Evolutionary conservation across 352 stramenopile species (phyloP), one percentile per base, ranked within the genome.

Genomic region (Elongisporangium prolatum): DNA sequence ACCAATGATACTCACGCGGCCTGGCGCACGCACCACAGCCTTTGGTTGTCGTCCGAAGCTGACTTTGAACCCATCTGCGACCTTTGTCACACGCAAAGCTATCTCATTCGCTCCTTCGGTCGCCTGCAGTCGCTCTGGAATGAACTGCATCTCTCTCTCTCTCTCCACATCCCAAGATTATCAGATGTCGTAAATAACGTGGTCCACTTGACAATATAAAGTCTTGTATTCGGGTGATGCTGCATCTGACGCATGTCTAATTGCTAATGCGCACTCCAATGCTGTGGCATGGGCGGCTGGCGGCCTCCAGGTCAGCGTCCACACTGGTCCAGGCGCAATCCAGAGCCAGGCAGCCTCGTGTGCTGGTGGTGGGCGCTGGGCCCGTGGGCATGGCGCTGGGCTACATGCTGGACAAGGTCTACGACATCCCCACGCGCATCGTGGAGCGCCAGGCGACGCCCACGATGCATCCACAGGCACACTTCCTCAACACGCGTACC

Each of bases 401-500:
- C 50, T 88, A 77, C 50, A 60, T 95, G 61, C 72, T 93, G 5
- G 70, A 95, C 56, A 75, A 80, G 38, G 64, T 93, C 21, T 95
- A 84, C 57, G 69, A 77, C 47, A 69, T 95, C 13, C 76, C 71
- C 11, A 82, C 80, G 6, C 83, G 84, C 52, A 74, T 95, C 18
- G 63, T 95, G n/a, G 85, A 95, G 70, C 80, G 83, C 21, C 81
- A 95, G 52, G 60, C 63, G 38, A 70, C 75, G 59, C 80, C 81
- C 17, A 95, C 85, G 52, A 81, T 68, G 20, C 95, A 98, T 68
- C 95, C 95, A 8, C 93, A 98, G 69, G 95, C 95, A 54, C 95
- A 98, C 67, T 98, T 98, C 72, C 80, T 98, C 34, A 98, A 98
- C 63, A 75, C 97, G 7, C 78, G 95, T 25, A 96, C 88, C 1